A percentile compares a stretch with the other conserved stretches of the same genome.
phyloP scores from a whole-genome alignment of 2,329 filamentous ascomycete species.

The Pseudogymnoascus sp. region DNA sequence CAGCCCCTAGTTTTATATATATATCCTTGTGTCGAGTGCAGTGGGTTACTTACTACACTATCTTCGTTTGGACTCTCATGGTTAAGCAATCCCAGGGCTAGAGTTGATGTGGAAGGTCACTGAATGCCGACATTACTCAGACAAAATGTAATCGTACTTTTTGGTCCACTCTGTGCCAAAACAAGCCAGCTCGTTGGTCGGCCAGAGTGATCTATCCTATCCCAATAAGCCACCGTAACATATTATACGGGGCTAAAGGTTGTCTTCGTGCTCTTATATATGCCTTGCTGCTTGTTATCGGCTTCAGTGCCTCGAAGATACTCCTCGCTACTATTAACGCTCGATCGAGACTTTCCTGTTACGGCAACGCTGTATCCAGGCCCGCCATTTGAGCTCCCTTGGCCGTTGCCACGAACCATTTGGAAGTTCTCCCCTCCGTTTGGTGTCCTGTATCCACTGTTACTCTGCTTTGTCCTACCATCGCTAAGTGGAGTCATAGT shows the following conservation, averaged over 20 bases:
- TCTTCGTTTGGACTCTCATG: neutral
- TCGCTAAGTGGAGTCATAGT: constrained; percentile 5
- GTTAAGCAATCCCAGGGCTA: neutral
- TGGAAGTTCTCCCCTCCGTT: neutral
- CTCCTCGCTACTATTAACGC: neutral
- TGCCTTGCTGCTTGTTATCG: neutral
- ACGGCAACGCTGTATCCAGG: constrained; percentile 4
- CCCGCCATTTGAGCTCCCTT: neutral
- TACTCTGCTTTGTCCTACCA: neutral
- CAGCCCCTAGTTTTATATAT: neutral
- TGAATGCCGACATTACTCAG: neutral
- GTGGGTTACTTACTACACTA: neutral
- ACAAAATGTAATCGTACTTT: neutral
- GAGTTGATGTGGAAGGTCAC: neutral
- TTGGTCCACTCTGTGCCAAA: neutral
- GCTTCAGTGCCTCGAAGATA: neutral
- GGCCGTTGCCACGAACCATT: neutral
- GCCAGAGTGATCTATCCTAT: neutral
- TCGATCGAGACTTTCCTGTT: constrained; percentile 3
- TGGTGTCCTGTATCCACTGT: neutral
- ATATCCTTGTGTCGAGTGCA: neutral
- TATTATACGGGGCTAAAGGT: neutral
- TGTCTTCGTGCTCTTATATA: constrained; percentile 4
- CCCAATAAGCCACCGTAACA: neutral
- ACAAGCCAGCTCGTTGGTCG: constrained; percentile 2